Percentiles rank a stretch among this genome's conserved stretches.
Conservation (phyloP, 257 asterid genomes). For the Nicotiana otophora region DNA sequence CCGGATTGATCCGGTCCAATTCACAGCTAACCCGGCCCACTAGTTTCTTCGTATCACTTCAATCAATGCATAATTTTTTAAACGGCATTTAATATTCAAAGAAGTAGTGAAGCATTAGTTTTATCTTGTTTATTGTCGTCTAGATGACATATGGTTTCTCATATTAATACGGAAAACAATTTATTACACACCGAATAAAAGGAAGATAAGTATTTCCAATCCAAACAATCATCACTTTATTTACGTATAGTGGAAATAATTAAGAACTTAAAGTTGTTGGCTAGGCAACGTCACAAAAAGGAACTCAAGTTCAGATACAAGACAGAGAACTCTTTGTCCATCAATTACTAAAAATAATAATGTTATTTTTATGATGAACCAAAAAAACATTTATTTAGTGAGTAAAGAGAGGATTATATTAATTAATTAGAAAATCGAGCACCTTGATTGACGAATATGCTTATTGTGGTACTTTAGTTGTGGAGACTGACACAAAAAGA, state of each 20-base stretch:
- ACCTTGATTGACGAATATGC: not conserved
- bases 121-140: not conserved
- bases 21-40: too few relatives aligned
- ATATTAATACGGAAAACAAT: too few relatives aligned
- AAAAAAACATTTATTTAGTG: not conserved
- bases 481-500: not conserved
- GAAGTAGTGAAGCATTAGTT: too few relatives aligned
- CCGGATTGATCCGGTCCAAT: too few relatives aligned
- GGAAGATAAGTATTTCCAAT: not conserved
- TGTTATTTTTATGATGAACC: not conserved
- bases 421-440: not conserved
- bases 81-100: not conserved
- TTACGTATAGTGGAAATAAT: not conserved
- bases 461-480: not conserved
- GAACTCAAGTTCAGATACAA: not conserved
- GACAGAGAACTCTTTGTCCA: not conserved
- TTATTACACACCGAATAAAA: not conserved
- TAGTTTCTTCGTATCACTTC: too few relatives aligned
- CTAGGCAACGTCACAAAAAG: not conserved
- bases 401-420: not conserved
- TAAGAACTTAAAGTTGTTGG: not conserved
- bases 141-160: not conserved
- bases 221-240: not conserved
- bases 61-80: too few relatives aligned
- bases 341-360: not conserved